These are phyloP conservation scores for Neurospora hispaniola DNA, from an alignment of 495 filamentous ascomycete species.

Conservation along the genomic window DNA sequence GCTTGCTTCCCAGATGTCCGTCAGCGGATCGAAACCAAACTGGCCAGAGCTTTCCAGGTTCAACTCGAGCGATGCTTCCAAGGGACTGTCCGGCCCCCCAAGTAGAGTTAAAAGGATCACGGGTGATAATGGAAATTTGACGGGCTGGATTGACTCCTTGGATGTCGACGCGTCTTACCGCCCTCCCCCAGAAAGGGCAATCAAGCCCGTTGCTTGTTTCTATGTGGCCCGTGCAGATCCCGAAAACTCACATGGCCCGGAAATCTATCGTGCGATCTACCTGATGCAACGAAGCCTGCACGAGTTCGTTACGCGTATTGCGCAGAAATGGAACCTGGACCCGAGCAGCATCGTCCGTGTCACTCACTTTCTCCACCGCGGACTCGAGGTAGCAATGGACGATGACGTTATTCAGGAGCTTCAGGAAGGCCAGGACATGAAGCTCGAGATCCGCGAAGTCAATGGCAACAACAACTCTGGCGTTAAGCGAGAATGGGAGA, in stretches of 20 bases:
- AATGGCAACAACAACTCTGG: slow-evolving; percentile 12
- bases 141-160: slow-evolving; percentile 82
- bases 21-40: slow-evolving; percentile 28
- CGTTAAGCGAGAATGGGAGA: slow-evolving; percentile 44
- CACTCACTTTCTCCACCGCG: slow-evolving; percentile 57
- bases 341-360: slow-evolving; percentile 55
- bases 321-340: slow-evolving; percentile 70
- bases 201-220: slow-evolving; percentile 77
- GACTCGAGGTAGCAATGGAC: slow-evolving; percentile 77
- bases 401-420: slow-evolving; percentile 84
- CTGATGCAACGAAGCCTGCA: slow-evolving; percentile 61
- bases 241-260: slow-evolving; percentile 40
- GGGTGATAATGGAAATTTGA: slow-evolving; percentile 44
- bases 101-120: slow-evolving; percentile 32
- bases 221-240: slow-evolving; percentile 59
- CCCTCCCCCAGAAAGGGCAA: slow-evolving; percentile 59
- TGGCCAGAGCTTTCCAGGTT: slow-evolving; percentile 41
- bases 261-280: slow-evolving; percentile 80
- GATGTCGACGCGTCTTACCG: slow-evolving; percentile 80
- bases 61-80: slow-evolving; percentile 21
- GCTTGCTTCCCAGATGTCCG: slow-evolving; percentile 41
- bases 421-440: slow-evolving; percentile 86
- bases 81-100: slow-evolving; percentile 39
- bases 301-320: slow-evolving; percentile 60
- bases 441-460: slow-evolving; percentile 36